A percentile compares a stretch with the other conserved stretches of the same genome.
Conservation (phyloP, 805 yeast species). For the Ogataea wickerhamii region DNA sequence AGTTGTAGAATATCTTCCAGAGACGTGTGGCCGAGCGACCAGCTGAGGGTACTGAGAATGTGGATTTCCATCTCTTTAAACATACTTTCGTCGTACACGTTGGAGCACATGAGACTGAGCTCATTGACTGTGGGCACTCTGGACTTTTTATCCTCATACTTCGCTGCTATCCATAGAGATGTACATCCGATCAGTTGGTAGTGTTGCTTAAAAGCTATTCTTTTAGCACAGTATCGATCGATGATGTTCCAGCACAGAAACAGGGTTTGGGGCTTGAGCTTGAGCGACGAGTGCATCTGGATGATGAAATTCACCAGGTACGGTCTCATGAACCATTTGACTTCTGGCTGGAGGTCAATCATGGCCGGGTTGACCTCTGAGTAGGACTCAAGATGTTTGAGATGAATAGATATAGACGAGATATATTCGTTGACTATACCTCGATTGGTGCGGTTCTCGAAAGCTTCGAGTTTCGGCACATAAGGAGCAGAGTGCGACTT, state of each 20-base stretch:
- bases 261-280: constrained; percentile 62
- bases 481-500: constrained; percentile 31
- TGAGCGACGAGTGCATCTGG: constrained; percentile 58
- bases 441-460: constrained; percentile 45
- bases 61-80: constrained; percentile 47
- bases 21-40: constrained; percentile 43
- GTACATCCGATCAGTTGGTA: constrained; percentile 89
- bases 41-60: constrained; percentile 37
- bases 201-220: constrained; percentile 82
- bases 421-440: constrained; percentile 42
- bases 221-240: constrained; percentile 86
- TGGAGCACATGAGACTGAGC: constrained; percentile 52
- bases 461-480: constrained; percentile 41
- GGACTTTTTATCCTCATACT: constrained; percentile 60
- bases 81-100: constrained; percentile 49
- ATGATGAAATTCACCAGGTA: constrained; percentile 76
- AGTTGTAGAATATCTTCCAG: constrained; percentile 50
- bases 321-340: constrained; percentile 68
- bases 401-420: constrained; percentile 35
- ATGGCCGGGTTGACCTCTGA: constrained; percentile 44
- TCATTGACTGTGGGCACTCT: constrained; percentile 56
- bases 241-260: constrained; percentile 70
- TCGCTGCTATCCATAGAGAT: constrained; percentile 89
- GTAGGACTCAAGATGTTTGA: constrained; percentile 38
- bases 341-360: constrained; percentile 85